Base-by-base conservation (phyloP, 257 asterid genomes). In the Solanum acaule region DNA sequence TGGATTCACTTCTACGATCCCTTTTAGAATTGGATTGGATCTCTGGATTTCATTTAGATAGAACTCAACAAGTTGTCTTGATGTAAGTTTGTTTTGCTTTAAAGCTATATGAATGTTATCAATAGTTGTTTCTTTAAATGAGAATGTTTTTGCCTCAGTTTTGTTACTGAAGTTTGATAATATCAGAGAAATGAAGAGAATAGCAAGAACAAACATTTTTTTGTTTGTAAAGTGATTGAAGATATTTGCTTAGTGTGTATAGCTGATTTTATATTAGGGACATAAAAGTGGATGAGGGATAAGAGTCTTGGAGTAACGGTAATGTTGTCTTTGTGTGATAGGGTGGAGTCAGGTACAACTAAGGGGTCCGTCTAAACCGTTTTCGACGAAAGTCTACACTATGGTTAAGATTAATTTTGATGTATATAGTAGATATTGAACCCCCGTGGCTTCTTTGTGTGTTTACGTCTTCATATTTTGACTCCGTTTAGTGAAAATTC, bases 121-220 rank as follows among this genome's bases (percentile, higher is more conserved):
- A 89, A 94, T 91, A 22, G 94, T 92, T 42, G 94, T 94, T 90
- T 95, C 96, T 49, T 92, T 91, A 11, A 94, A 86, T 40, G 86
- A 42, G 92, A 94, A 94, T 77, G 90, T 16, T 44, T 79, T 79
- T 79, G 85, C 85, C 38, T 79, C 67, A 79, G 10, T 25, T 42
- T 42, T 42, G 35, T 27, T 8, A 4, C 8, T 42, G 14, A 78
- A 78, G 85, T 14, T 78, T 6, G 65, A 79, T 4, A 7, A 44
- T 8, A 79, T 15, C 15, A 40, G 8, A 79, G 16, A 44, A 15
- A 79, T 79, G 85, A 44, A 15, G 14, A 79, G 38, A 79, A 44
- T 44, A 4, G 38, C 1, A 44, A 44, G 25, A 79, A 27, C 1
- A 44, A 10, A 44, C 85, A 15, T 78, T 8, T 42, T 40, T 42